These are phyloP conservation scores for Geotrichum ghanense DNA, from an alignment of 805 yeast species.

Conservation along the genomic window DNA sequence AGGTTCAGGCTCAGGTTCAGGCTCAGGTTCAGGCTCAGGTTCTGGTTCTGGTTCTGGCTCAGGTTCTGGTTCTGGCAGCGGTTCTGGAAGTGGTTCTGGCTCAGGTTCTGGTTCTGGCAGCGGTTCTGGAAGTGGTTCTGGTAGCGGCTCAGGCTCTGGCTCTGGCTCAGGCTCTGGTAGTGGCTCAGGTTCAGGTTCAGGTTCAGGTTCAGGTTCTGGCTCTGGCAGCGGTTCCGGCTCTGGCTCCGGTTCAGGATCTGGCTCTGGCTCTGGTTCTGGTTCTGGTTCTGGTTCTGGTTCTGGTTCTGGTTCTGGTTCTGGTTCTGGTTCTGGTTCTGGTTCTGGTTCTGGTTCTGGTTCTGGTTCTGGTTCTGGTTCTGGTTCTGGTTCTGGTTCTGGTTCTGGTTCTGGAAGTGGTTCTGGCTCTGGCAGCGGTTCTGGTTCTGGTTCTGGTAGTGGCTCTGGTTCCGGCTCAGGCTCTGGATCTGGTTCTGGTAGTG, in stretches of 20 bases:
- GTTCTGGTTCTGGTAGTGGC: slow-evolving; percentile 3
- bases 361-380: slow-evolving; percentile 5
- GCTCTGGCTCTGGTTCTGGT: slow-evolving; percentile 2
- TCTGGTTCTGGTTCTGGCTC: neutral
- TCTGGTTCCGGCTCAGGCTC: no score
- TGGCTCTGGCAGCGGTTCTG: slow-evolving; percentile 4
- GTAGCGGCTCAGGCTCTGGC: slow-evolving; percentile 3
- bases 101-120: neutral
- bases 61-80: neutral
- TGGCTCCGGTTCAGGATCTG: slow-evolving; percentile 5
- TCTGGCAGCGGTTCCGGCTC: slow-evolving; percentile 2
- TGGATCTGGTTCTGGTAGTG: neutral
- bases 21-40: neutral
- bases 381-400: slow-evolving; percentile 3
- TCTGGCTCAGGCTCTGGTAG: slow-evolving; percentile 4
- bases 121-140: neutral
- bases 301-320: slow-evolving; percentile 6
- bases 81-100: neutral
- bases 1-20: slow-evolving; percentile 1
- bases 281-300: neutral
- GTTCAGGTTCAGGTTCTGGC: slow-evolving; percentile 6
- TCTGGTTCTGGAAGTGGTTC: slow-evolving; percentile 5
- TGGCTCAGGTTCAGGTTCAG: slow-evolving; percentile 5
- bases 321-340: slow-evolving; percentile 3
- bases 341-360: slow-evolving; percentile 5